A percentile compares a stretch with the other conserved stretches of the same genome.
phyloP scores from a whole-genome alignment of 163 green algal genomes.

The Volvox carteri region DNA sequence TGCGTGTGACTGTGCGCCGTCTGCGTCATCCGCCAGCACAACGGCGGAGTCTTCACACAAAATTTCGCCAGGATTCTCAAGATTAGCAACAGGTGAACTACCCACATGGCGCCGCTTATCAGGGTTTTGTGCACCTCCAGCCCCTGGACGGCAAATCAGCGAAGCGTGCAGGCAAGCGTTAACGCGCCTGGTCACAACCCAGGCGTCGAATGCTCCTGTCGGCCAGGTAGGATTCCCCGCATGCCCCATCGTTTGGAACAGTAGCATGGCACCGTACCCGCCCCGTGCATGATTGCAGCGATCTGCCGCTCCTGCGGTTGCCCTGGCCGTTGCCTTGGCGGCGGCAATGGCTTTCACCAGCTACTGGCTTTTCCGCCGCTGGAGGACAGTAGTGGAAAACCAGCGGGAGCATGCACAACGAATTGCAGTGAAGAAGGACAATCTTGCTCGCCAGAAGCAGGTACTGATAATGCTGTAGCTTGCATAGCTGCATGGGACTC shows the following conservation, averaged over 20 bases:
- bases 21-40: background rate
- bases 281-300: background rate
- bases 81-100: background rate
- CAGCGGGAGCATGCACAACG: background rate
- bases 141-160: background rate
- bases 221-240: background rate
- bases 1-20: background rate
- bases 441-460: slow-evolving; percentile 40
- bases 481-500: background rate
- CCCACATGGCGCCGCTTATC: background rate
- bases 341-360: background rate
- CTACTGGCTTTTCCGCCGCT: background rate
- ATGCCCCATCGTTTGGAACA: too few species aligned
- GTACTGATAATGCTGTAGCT: background rate
- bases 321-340: background rate
- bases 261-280: too few species aligned
- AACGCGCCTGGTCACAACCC: background rate
- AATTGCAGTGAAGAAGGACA: background rate
- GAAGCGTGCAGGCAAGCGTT: too few species aligned
- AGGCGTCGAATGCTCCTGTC: background rate
- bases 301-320: background rate
- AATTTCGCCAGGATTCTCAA: background rate
- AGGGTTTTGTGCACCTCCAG: background rate
- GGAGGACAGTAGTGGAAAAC: background rate
- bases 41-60: background rate